These are phyloP conservation scores for Mentha longifolia DNA, from an alignment of 257 asterid genomes.

Conservation along the genomic window DNA sequence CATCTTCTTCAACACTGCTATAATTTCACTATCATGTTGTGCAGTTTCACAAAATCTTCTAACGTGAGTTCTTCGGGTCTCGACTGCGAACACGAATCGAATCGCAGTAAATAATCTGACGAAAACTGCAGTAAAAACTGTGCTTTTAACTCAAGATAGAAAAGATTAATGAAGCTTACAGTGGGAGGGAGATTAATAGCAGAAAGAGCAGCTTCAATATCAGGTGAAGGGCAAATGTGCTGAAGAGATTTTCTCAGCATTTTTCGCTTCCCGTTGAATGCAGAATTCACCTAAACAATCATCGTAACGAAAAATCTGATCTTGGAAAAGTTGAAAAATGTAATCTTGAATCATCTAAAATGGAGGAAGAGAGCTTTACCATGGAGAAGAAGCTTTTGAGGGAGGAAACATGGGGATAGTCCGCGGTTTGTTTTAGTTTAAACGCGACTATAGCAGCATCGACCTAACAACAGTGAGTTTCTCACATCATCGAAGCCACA, in stretches of 20 bases:
- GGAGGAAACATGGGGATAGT: slow-evolving; percentile 83
- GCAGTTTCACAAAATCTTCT: slow-evolving; percentile 77
- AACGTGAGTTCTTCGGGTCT: slow-evolving; percentile 93
- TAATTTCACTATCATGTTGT: slow-evolving; percentile 55
- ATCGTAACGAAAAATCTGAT: not conserved
- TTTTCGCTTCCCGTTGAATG: slow-evolving; percentile 94
- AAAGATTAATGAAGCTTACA: slow-evolving; percentile 45
- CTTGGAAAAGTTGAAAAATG: not conserved
- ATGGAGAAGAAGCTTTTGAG: slow-evolving; percentile 90
- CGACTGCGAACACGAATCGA: slow-evolving; percentile 54
- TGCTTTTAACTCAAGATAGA: not conserved
- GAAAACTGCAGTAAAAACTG: not conserved
- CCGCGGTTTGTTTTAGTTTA: slow-evolving; percentile 63
- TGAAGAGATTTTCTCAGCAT: slow-evolving; percentile 92
- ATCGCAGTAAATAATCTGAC: not conserved
- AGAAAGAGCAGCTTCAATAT: slow-evolving; percentile 78
- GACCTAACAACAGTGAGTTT: slow-evolving; percentile 52
- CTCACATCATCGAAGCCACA: not conserved
- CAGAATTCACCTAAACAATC: slow-evolving; percentile 75
- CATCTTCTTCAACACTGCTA: slow-evolving; percentile 27
- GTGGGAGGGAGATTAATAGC: slow-evolving; percentile 69
- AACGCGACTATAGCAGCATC: slow-evolving; percentile 91
- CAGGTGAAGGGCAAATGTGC: slow-evolving; percentile 73
- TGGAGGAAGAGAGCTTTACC: slow-evolving; percentile 46
- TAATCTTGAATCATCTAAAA: slow-evolving; percentile 7